Percentiles rank a stretch among this genome's conserved stretches.
Evolutionary conservation across 495 filamentous ascomycete species (phyloP).

Genomic region (Penicillium flavigenum): DNA sequence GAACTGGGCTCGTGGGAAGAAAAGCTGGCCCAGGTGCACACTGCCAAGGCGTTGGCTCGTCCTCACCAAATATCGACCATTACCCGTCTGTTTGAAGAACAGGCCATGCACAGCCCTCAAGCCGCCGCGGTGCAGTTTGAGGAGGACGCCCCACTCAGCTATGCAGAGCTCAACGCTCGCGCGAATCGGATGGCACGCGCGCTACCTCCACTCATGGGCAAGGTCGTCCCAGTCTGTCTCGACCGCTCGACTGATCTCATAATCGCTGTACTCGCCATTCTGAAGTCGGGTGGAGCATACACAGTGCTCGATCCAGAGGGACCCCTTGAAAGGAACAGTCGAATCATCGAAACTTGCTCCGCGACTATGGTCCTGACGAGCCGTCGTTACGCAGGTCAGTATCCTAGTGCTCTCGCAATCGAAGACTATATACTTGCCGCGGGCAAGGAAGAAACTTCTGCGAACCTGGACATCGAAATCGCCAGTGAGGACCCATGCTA

Average conservation of each 20-base stretch:
- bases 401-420: background rate
- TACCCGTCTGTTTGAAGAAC: constrained; percentile 7
- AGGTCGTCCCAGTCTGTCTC: constrained; percentile 45
- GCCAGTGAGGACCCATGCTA: constrained; percentile 6
- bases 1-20: constrained; percentile 4
- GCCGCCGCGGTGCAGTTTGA: constrained; percentile 13
- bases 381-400: background rate
- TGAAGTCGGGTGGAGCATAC: constrained; percentile 50
- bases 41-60: constrained; percentile 1
- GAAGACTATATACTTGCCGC: background rate
- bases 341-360: constrained; percentile 20
- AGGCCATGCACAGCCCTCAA: constrained; percentile 2
- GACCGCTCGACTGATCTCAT: constrained; percentile 41
- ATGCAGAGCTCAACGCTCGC: constrained; percentile 6
- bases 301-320: constrained; percentile 44
- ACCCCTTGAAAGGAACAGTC: constrained; percentile 37
- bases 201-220: background rate
- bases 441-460: background rate
- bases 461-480: background rate
- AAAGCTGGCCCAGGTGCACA: constrained; percentile 4
- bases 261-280: constrained; percentile 41
- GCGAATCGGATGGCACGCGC: background rate
- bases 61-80: background rate
- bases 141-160: constrained; percentile 9
- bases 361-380: constrained; percentile 2